Conservation (phyloP, 495 filamentous ascomycete genomes). For the Lentithecium fluviatile region DNA sequence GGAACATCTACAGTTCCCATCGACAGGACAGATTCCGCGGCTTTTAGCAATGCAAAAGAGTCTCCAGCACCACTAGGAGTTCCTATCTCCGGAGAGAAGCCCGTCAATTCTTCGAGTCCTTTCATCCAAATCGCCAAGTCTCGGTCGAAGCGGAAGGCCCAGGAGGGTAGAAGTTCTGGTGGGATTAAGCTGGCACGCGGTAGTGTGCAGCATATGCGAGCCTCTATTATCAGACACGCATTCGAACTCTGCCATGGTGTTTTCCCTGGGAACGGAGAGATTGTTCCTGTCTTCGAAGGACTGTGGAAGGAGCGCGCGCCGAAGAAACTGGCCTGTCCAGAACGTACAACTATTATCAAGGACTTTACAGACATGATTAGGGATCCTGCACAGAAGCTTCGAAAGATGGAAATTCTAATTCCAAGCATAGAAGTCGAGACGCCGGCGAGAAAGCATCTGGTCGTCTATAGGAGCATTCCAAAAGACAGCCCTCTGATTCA, state of each 20-base stretch:
- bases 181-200: conserved; percentile 40
- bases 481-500: conserved; percentile 54
- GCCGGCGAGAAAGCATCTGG: conserved; percentile 47
- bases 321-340: conserved; percentile 47
- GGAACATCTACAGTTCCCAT: too few species aligned
- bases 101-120: too few species aligned
- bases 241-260: conserved; percentile 67
- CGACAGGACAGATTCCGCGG: too few species aligned
- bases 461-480: conserved; percentile 51
- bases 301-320: conserved; percentile 55
- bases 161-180: not conserved
- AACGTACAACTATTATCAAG: conserved; percentile 52
- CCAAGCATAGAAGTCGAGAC: not conserved
- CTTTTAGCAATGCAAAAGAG: too few species aligned
- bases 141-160: not conserved
- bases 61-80: too few species aligned
- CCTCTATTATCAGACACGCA: conserved; percentile 67
- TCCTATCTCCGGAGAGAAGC: too few species aligned
- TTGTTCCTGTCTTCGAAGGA: conserved; percentile 68
- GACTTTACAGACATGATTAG: conserved; percentile 63
- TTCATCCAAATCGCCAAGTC: not conserved
- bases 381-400: conserved; percentile 51
- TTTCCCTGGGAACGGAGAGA: conserved; percentile 66
- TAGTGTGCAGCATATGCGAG: conserved; percentile 51
- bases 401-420: conserved; percentile 56